phyloP scores from a whole-genome alignment of 306 rosid genomes.

The Nissolia schottii region DNA sequence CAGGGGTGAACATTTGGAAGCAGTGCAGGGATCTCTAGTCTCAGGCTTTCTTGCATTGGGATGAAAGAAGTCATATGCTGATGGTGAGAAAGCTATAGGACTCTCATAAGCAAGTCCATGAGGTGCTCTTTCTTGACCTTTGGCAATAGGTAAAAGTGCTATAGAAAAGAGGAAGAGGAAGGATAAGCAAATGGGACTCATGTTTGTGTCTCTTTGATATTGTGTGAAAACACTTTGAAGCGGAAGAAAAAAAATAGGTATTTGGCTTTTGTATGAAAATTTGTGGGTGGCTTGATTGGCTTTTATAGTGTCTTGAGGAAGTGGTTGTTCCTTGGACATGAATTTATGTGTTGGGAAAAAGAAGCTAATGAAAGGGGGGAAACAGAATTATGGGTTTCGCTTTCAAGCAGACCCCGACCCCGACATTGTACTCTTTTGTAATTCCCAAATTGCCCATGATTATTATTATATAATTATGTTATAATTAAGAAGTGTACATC shows the following conservation, averaged over 20 bases:
- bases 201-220: constrained; percentile 23
- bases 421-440: not conserved
- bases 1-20: constrained; percentile 64
- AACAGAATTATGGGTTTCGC: constrained; percentile 43
- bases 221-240: constrained; percentile 17
- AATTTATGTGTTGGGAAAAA: constrained; percentile 42
- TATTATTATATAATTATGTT: not conserved
- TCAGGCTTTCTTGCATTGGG: constrained; percentile 43
- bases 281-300: constrained; percentile 29
- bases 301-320: constrained; percentile 47
- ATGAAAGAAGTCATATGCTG: constrained; percentile 79
- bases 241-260: not conserved
- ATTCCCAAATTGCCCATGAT: constrained; percentile 20
- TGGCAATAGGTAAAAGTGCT: constrained; percentile 32
- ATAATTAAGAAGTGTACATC: not conserved
- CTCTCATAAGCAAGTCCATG: constrained; percentile 61
- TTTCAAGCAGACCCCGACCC: not conserved
- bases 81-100: constrained; percentile 63
- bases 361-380: constrained; percentile 30
- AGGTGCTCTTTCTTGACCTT: constrained; percentile 66
- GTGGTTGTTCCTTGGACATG: constrained; percentile 57
- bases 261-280: constrained; percentile 31
- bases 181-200: constrained; percentile 30
- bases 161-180: constrained; percentile 40
- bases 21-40: constrained; percentile 39